These are phyloP conservation scores for Saksenaea oblongispora DNA, from an alignment of 371 early-diverging fungal species.

Conservation along the genomic window DNA sequence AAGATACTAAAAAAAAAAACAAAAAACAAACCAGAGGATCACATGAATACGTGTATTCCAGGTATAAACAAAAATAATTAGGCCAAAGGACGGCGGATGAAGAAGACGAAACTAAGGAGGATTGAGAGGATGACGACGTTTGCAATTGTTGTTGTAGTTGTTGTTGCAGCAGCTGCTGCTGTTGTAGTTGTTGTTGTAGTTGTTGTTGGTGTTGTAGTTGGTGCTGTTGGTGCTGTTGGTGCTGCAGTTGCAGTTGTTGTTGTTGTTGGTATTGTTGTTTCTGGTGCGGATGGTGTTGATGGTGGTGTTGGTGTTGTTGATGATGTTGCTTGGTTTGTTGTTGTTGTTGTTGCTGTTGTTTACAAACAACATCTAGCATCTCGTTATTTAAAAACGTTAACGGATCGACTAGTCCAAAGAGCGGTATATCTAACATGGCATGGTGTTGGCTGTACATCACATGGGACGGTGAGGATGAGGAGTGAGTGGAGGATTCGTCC, in stretches of 20 bases:
- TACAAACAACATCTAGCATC: neutral
- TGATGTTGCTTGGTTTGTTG: slow-evolving; percentile 23
- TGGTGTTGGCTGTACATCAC: slow-evolving; percentile 35
- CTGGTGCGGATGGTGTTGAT: slow-evolving; percentile 4
- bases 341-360: slow-evolving; percentile 4
- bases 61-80: slow-evolving; percentile 47
- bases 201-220: slow-evolving; percentile 1
- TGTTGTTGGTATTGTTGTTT: slow-evolving; percentile 1
- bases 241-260: neutral
- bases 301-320: slow-evolving; percentile 1
- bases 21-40: slow-evolving; percentile 20
- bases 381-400: neutral
- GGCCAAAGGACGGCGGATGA: slow-evolving; percentile 32
- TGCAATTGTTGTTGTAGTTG: slow-evolving; percentile 1
- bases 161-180: slow-evolving; percentile 5
- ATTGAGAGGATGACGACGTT: neutral
- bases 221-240: slow-evolving; percentile 8
- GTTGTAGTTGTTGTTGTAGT: neutral
- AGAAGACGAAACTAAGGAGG: slow-evolving; percentile 5
- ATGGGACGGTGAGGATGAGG: slow-evolving; percentile 44
- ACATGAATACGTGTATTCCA: slow-evolving; percentile 43
- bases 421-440: neutral
- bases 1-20: neutral
- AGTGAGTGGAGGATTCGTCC: slow-evolving; percentile 48
- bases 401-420: neutral